Conservation (phyloP, 768 basidiomycete species). For the Leucocoprinus birnbaumii region DNA sequence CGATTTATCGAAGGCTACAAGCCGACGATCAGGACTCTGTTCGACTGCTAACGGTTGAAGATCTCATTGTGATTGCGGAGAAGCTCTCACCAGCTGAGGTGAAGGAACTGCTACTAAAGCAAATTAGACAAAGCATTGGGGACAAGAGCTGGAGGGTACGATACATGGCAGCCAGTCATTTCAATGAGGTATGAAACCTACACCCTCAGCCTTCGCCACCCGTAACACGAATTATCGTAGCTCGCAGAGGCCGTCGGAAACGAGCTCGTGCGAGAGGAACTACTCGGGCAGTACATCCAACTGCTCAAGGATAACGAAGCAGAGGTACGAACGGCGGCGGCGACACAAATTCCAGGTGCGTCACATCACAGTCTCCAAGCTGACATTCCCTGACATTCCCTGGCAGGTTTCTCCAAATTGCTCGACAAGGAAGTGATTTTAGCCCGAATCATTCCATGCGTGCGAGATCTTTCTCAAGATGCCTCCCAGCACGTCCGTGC, state of each 20-base stretch:
- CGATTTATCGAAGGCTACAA: slow-evolving; percentile 91
- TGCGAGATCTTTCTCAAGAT: slow-evolving; percentile 91
- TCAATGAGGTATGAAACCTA: slow-evolving; percentile 91
- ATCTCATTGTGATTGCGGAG: slow-evolving; percentile 89
- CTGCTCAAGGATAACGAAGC: slow-evolving; percentile 98
- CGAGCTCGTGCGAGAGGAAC: slow-evolving; percentile 89
- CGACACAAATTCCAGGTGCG: slow-evolving; percentile 95
- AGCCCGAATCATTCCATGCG: slow-evolving; percentile 89
- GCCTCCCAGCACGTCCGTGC: slow-evolving; percentile 96
- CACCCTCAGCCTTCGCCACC: too few species aligned
- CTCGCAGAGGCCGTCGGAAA: slow-evolving; percentile 88
- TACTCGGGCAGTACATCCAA: slow-evolving; percentile 90
- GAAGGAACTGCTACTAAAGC: slow-evolving; percentile 83
- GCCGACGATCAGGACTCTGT: slow-evolving; percentile 98
- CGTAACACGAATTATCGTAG: slow-evolving; percentile 33
- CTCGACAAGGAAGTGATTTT: slow-evolving; percentile 94
- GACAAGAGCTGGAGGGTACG: slow-evolving; percentile 99
- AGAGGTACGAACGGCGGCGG: slow-evolving; percentile 94
- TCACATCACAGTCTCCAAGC: slow-evolving; percentile 15
- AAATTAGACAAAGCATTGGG: slow-evolving; percentile 82
- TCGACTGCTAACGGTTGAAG: slow-evolving; percentile 90
- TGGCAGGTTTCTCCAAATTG: slow-evolving; percentile 86
- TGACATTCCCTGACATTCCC: slow-evolving; percentile 4
- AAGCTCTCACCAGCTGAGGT: slow-evolving; percentile 85
- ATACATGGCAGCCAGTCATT: slow-evolving; percentile 98